A percentile compares a stretch with the other conserved stretches of the same genome.
These are phyloP conservation scores for Mycena latifolia DNA, from an alignment of 768 basidiomycete species.

Conservation along the genomic window DNA sequence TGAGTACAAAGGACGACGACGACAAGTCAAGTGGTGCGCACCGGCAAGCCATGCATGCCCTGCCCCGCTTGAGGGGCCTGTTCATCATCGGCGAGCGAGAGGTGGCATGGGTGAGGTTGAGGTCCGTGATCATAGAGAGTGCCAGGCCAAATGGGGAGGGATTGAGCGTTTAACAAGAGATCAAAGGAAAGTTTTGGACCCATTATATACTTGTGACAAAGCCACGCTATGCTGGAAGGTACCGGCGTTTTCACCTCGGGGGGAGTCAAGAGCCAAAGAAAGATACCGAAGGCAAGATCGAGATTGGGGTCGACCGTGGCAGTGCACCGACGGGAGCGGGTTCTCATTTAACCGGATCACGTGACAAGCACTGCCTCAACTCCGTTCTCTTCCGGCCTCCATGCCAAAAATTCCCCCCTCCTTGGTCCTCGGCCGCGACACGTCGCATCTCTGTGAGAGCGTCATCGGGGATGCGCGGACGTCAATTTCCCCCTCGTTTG, in stretches of 20 bases:
- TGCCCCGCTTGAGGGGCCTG: conserved; percentile 65
- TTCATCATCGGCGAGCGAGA: conserved; percentile 45
- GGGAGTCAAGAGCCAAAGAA: not conserved
- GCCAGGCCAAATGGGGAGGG: conserved; percentile 31
- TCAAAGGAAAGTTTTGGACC: not conserved
- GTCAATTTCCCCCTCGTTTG: too few relatives aligned
- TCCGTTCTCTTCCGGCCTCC: too few relatives aligned
- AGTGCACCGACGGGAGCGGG: conserved; percentile 4
- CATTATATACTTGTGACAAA: conserved; percentile 20
- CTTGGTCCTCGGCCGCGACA: not conserved
- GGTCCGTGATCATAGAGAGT: conserved; percentile 55
- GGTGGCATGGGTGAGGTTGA: conserved; percentile 42
- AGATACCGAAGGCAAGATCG: not conserved
- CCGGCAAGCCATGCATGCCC: conserved; percentile 69
- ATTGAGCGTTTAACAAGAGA: conserved; percentile 18
- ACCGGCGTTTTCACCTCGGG: conserved; percentile 1
- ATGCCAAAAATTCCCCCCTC: too few relatives aligned
- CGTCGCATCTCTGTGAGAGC: too few relatives aligned
- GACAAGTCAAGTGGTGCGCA: conserved; percentile 30
- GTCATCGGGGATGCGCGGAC: too few relatives aligned
- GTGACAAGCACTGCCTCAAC: too few relatives aligned
- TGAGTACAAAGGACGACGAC: conserved; percentile 17
- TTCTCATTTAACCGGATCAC: too few relatives aligned
- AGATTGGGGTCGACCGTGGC: not conserved
- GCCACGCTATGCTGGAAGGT: not conserved